phyloP scores from a whole-genome alignment of 352 stramenopile species.

The Globisporangium cylindrosporum region DNA sequence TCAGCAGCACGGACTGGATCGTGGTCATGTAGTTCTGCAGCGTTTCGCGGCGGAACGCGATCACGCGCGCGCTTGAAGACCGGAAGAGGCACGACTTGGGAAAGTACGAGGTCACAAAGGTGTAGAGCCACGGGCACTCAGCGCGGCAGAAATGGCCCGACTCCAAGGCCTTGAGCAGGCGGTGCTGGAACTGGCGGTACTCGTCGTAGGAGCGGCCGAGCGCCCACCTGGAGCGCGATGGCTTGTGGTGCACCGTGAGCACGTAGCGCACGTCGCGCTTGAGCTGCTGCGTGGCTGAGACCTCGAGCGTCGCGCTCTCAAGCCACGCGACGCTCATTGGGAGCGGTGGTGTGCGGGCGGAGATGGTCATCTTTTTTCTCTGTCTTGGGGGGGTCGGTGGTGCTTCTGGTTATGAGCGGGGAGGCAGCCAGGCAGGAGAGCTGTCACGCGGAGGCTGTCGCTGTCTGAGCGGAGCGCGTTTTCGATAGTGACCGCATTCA shows the following conservation, averaged over 20 bases:
- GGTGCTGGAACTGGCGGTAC: slow-evolving; percentile 28
- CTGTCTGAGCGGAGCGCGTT: background rate
- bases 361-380: slow-evolving; percentile 1
- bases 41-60: slow-evolving; percentile 31
- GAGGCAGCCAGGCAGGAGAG: background rate
- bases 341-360: background rate
- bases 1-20: slow-evolving; percentile 29
- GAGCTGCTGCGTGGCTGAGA: slow-evolving; percentile 3
- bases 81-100: slow-evolving; percentile 38
- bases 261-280: slow-evolving; percentile 14
- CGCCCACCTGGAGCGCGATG: slow-evolving; percentile 5
- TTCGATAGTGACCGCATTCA: background rate
- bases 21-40: slow-evolving; percentile 38
- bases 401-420: background rate
- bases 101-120: slow-evolving; percentile 48
- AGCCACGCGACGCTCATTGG: slow-evolving; percentile 10
- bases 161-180: slow-evolving; percentile 25
- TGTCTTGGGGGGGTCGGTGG: background rate
- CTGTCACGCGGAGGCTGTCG: background rate
- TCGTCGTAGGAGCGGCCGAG: slow-evolving; percentile 18
- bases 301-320: slow-evolving; percentile 9
- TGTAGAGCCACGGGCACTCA: slow-evolving; percentile 49
- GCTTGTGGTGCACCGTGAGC: slow-evolving; percentile 13
- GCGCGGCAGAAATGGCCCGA: slow-evolving; percentile 47
- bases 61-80: slow-evolving; percentile 25